A percentile compares a stretch with the other conserved stretches of the same genome.
These are phyloP conservation scores for Pseudodiploospora longispora DNA, from an alignment of 2,329 filamentous ascomycete genomes.

Conservation along the genomic window DNA sequence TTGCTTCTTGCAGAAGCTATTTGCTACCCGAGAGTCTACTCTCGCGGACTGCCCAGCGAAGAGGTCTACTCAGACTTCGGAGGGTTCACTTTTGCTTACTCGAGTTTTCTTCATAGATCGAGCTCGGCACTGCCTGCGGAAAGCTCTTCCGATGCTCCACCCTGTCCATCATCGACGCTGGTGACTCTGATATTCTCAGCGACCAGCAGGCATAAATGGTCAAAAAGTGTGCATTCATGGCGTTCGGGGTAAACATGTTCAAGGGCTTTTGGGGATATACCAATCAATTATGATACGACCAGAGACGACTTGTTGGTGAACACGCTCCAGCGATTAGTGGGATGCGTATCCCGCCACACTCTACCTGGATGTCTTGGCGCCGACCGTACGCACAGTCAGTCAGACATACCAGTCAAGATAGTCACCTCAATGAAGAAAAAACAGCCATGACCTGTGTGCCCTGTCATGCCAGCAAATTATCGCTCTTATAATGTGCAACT, in stretches of 20 bases:
- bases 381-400: no score
- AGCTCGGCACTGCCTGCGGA: slow-evolving; percentile 95
- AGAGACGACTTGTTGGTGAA: slow-evolving; percentile 21
- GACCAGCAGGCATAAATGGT: slow-evolving; percentile 56
- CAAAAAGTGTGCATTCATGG: slow-evolving; percentile 25
- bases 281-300: slow-evolving; percentile 26
- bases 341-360: slow-evolving; percentile 11
- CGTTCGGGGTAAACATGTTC: slow-evolving; percentile 35
- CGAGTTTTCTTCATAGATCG: slow-evolving; percentile 59
- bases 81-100: slow-evolving; percentile 66
- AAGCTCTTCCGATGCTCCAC: slow-evolving; percentile 98
- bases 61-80: slow-evolving; percentile 81
- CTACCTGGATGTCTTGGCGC: slow-evolving; percentile 11
- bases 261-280: slow-evolving; percentile 28
- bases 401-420: slow-evolving; percentile 3
- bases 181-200: slow-evolving; percentile 95
- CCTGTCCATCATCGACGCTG: slow-evolving; percentile 94
- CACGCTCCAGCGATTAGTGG: slow-evolving; percentile 11
- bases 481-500: no score
- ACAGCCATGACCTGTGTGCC: slow-evolving; percentile 27
- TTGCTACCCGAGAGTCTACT: slow-evolving; percentile 15
- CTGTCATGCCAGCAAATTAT: slow-evolving; percentile 9
- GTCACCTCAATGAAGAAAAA: slow-evolving; percentile 26
- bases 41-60: slow-evolving; percentile 70
- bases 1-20: slow-evolving; percentile 9